Percentiles rank a stretch among this genome's conserved stretches.
Evolutionary conservation across 441 rosid genomes (phyloP).

Genomic region (Populus hybrid): DNA sequence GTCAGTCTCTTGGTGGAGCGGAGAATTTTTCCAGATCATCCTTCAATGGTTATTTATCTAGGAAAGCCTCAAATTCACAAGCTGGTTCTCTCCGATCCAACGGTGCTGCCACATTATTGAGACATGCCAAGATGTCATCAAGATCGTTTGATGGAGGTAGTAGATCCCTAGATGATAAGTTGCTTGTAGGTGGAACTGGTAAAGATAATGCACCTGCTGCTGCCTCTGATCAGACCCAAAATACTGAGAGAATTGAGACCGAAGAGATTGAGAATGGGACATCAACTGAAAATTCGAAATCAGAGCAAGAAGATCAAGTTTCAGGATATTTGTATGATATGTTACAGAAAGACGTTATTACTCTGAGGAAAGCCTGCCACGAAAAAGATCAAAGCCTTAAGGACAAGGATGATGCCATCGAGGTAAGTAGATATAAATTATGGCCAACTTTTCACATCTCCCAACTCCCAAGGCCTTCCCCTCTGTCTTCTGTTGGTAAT

Average conservation of each 20-base stretch:
- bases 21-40: constrained; percentile 29
- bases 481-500: constrained; percentile 3
- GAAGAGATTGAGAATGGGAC: constrained; percentile 21
- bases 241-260: constrained; percentile 5
- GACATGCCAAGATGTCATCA: constrained; percentile 29
- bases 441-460: neutral
- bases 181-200: constrained; percentile 20
- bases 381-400: constrained; percentile 45
- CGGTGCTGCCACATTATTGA: constrained; percentile 31
- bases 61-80: constrained; percentile 25
- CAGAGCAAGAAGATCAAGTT: constrained; percentile 34
- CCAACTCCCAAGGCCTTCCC: neutral
- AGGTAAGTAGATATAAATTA: constrained; percentile 28
- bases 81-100: constrained; percentile 29
- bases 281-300: constrained; percentile 20
- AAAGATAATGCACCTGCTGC: constrained; percentile 13
- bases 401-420: constrained; percentile 52
- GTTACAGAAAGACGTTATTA: constrained; percentile 47
- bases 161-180: constrained; percentile 29
- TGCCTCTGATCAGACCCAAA: constrained; percentile 9
- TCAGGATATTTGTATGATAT: constrained; percentile 47
- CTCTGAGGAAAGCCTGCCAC: constrained; percentile 37
- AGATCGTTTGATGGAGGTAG: constrained; percentile 43
- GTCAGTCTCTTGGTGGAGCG: constrained; percentile 42
- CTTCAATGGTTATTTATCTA: constrained; percentile 33